Conservation (phyloP, 2,329 filamentous ascomycete species). For the Erysiphe pulchra region DNA sequence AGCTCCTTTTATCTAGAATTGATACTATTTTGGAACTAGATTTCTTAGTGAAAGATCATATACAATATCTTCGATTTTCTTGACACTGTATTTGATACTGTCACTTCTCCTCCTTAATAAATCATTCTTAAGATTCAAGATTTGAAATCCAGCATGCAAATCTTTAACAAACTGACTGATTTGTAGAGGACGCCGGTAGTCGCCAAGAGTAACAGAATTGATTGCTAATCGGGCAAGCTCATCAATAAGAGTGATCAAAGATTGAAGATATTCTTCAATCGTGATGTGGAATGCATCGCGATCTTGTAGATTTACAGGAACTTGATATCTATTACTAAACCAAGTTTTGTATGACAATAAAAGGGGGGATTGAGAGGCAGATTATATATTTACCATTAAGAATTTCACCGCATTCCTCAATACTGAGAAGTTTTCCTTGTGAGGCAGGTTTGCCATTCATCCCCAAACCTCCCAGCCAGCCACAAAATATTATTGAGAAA, state of each 20-base stretch:
- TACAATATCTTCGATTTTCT: conserved; percentile 93
- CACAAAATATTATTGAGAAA: conserved; percentile 28
- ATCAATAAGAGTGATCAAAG: conserved; percentile 65
- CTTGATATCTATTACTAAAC: conserved; percentile 18
- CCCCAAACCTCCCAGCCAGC: conserved; percentile 55
- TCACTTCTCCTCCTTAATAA: conserved; percentile 67
- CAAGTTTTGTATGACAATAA: neutral
- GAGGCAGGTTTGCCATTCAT: conserved; percentile 25
- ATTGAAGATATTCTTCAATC: conserved; percentile 88
- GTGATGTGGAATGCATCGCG: conserved; percentile 80
- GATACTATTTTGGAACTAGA: conserved; percentile 27
- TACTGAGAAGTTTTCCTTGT: conserved; percentile 47
- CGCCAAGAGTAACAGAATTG: conserved; percentile 80
- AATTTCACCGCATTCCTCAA: conserved; percentile 63
- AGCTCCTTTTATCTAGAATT: too few relatives aligned
- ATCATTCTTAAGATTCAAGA: conserved; percentile 95
- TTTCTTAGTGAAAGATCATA: conserved; percentile 83
- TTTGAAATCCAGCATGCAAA: conserved; percentile 82
- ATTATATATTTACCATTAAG: conserved; percentile 27
- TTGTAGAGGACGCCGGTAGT: conserved; percentile 61
- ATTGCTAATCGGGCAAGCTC: conserved; percentile 77
- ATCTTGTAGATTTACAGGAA: conserved; percentile 78
- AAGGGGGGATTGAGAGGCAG: neutral
- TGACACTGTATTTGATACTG: conserved; percentile 89
- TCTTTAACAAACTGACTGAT: conserved; percentile 91